Evolutionary conservation across 805 yeast species (phyloP), one percentile per base, ranked within the genome.

Genomic region (Sungouiella blattae): DNA sequence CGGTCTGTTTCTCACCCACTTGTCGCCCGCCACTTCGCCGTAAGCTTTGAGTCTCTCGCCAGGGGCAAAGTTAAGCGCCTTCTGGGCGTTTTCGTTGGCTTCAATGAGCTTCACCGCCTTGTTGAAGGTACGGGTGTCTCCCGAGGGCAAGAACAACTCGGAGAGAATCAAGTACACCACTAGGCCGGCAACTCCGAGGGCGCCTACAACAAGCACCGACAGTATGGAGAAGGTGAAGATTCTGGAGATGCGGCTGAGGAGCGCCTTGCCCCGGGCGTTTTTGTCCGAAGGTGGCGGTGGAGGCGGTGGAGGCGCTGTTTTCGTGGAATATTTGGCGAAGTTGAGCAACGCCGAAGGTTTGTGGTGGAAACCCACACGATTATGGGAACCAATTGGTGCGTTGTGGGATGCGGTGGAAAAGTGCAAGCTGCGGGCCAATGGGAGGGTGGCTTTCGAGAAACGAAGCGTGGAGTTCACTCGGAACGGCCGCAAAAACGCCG

Each of bases 1-100:
- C 2, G 96, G 96, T 62, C 96, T 77, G 54, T 85, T 85, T 64
- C 95, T 77, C 6, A 87, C 83, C 91, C 96, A 87, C 50, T 78
- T 78, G 53, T 85, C 91, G 15, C 73, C 69, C 1, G 77, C 60
- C 6, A 69, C 58, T 47, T 84, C 94, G 30, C 96, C 96, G 52
- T 84, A 83, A 0, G 96, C 96, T 54, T 83, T 83, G 34, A 89
- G 65, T 52, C 86, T 75, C 36, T 71, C 75, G 7, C 77, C 79
- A 2, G 69, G 58, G 12, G 65, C 50, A 43, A 81, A 71, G 18
- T 75, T 73, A 25, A 89, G 64, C 20, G 80, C 57, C 44, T 68
- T 62, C 47, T 80, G 80, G 3, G 83, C 80, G 25, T 57, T 58
- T 32, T 71, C 71, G 57, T 83, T 86, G 40, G 80, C 67, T 53